Evolutionary conservation across 2,329 filamentous ascomycete genomes (phyloP), one percentile per base, ranked within the genome.

Genomic region (Cladosporium sp.): DNA sequence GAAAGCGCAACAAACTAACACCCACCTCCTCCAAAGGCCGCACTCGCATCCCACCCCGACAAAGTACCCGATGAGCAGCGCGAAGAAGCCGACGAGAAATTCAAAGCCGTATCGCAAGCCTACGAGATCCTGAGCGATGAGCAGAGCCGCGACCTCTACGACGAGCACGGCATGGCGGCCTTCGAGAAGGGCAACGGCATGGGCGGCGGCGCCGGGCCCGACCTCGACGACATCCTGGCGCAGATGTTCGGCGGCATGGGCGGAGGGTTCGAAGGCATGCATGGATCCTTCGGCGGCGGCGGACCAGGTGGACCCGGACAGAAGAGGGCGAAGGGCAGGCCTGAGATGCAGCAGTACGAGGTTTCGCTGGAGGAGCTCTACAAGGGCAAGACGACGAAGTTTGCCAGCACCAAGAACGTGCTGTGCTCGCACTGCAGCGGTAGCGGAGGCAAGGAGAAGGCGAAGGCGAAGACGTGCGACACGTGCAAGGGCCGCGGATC

Each of bases 121-220:
- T 99, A 99, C 77, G 93, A 99, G 68, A 97, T 99, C 67, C 89
- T 99, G 50, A 86, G 83, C 73, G 92, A 99, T 77, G 92, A 97
- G 56, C 84, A 97, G 55, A 96, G 95, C 71, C 86, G 93, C 64
- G 80, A 88, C 51, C 73, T 95, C 56, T 99, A 99, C 75, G 93
- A 99, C 66, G 84, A 83, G 56, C 89, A 96, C 67, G 93, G 93
- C 73, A 96, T 97, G 91, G 82, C 88, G 38, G 93, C 92, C 53
- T 97, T 99, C 67, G 90, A 96, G 67, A 82, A 87, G 44, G 84
- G 82, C 32, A 76, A 83, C 48, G 81, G 84, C 49, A 80, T 82
- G 52, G 84, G 85, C 47, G 77, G 76, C 36, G 83, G 81, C 18
- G 85, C 83, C 15, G 88, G 84, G 36, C 82, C 85, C 50, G 91